phyloP scores from a whole-genome alignment of 495 filamentous ascomycete genomes.

The Penicillium nucicola region DNA sequence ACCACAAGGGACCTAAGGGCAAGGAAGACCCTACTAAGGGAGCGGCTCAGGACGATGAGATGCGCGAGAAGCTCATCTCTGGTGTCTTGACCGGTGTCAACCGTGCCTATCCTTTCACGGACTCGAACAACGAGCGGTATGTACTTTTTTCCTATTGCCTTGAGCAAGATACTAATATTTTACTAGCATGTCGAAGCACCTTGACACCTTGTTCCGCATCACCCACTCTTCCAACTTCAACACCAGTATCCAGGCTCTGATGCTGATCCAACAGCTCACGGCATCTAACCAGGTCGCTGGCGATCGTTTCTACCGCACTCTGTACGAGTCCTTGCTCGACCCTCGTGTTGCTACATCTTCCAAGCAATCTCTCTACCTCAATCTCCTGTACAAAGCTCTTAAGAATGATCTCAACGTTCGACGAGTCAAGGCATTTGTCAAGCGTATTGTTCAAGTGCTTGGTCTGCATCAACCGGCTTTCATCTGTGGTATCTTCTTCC shows the following conservation, averaged over 20 bases:
- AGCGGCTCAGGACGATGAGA: slow-evolving; percentile 56
- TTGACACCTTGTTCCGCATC: slow-evolving; percentile 90
- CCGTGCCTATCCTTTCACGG: slow-evolving; percentile 88
- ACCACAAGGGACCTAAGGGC: not conserved
- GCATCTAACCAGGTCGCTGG: slow-evolving; percentile 69
- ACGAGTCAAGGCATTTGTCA: slow-evolving; percentile 91
- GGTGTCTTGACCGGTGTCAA: slow-evolving; percentile 92
- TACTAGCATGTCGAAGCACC: slow-evolving; percentile 70
- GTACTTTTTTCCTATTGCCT: slow-evolving; percentile 11
- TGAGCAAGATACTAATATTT: slow-evolving; percentile 15
- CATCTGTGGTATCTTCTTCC: slow-evolving; percentile 81
- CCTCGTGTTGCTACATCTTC: slow-evolving; percentile 83
- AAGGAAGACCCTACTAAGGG: slow-evolving; percentile 15
- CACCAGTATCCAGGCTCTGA: slow-evolving; percentile 91
- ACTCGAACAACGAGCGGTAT: slow-evolving; percentile 69
- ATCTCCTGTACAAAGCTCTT: slow-evolving; percentile 81
- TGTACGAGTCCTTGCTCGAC: slow-evolving; percentile 93
- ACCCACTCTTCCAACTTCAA: slow-evolving; percentile 99
- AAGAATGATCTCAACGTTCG: slow-evolving; percentile 84
- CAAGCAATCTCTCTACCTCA: slow-evolving; percentile 92
- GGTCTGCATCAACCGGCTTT: slow-evolving; percentile 88
- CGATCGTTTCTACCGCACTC: slow-evolving; percentile 89
- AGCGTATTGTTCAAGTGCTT: slow-evolving; percentile 84
- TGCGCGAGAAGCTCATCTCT: slow-evolving; percentile 85
- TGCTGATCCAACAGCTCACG: slow-evolving; percentile 92